These are phyloP conservation scores for Dittrichia graveolens DNA, from an alignment of 129 eudicot genomes.

Conservation along the genomic window DNA sequence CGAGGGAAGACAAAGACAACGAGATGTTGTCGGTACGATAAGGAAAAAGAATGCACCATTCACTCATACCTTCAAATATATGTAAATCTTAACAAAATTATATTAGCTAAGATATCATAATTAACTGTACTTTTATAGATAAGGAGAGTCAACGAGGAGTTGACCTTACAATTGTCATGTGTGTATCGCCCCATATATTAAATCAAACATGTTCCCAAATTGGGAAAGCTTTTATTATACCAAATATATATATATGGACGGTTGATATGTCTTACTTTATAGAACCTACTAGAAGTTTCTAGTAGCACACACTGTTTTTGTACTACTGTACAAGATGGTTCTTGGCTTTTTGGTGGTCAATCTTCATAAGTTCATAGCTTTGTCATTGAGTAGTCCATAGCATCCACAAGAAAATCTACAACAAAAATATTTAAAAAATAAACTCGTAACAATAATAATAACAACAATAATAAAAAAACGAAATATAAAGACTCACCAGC, in stretches of 20 bases:
- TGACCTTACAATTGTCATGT: conserved; percentile 36
- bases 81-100: neutral
- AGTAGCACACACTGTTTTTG: conserved; percentile 16
- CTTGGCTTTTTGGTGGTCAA: neutral
- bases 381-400: conserved; percentile 51
- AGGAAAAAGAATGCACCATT: neutral
- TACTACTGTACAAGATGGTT: conserved; percentile 15
- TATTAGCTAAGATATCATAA: neutral
- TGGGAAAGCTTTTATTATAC: conserved; percentile 21
- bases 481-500: conserved; percentile 52
- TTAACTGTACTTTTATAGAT: neutral
- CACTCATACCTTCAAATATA: neutral
- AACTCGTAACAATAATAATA: neutral
- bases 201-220: conserved; percentile 25
- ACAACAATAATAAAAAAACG: neutral
- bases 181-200: conserved; percentile 13
- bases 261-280: conserved; percentile 30
- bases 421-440: neutral
- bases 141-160: conserved; percentile 57
- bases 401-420: conserved; percentile 53
- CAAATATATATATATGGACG: conserved; percentile 25
- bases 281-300: conserved; percentile 15
- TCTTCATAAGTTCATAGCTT: conserved; percentile 49
- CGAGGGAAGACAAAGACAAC: conserved; percentile 1
- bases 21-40: conserved; percentile 30